These are phyloP conservation scores for Theobroma cacao DNA, from an alignment of 345 rosid species.

Conservation along the genomic window DNA sequence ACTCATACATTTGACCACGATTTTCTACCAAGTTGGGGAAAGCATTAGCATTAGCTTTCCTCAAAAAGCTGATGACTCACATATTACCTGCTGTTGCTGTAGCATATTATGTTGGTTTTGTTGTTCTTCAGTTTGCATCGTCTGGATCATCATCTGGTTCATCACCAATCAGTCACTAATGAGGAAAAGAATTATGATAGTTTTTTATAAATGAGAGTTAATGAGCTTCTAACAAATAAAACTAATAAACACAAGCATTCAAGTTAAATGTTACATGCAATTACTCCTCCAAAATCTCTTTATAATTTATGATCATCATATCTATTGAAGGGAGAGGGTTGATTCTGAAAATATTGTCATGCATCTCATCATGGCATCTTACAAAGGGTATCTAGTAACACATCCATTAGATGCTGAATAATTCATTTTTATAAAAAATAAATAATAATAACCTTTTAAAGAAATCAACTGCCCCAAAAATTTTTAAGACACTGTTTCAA, in stretches of 20 bases:
- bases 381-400: background rate
- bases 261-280: background rate
- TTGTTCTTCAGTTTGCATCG: conserved; percentile 9
- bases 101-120: conserved; percentile 1
- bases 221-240: background rate
- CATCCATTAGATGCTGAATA: background rate
- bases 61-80: background rate
- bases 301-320: background rate
- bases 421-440: background rate
- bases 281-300: conserved; percentile 5
- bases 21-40: background rate
- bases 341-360: background rate
- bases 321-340: background rate
- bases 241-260: background rate
- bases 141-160: conserved; percentile 21
- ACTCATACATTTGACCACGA: background rate
- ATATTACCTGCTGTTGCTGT: conserved; percentile 17
- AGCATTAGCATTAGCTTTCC: background rate
- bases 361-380: background rate
- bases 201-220: background rate
- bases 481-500: background rate
- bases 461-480: background rate
- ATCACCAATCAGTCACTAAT: background rate
- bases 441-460: background rate
- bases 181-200: background rate